A percentile compares a stretch with the other conserved stretches of the same genome.
Conservation (phyloP, 2,329 filamentous ascomycete species). For the Dothideomycetes sp. region DNA sequence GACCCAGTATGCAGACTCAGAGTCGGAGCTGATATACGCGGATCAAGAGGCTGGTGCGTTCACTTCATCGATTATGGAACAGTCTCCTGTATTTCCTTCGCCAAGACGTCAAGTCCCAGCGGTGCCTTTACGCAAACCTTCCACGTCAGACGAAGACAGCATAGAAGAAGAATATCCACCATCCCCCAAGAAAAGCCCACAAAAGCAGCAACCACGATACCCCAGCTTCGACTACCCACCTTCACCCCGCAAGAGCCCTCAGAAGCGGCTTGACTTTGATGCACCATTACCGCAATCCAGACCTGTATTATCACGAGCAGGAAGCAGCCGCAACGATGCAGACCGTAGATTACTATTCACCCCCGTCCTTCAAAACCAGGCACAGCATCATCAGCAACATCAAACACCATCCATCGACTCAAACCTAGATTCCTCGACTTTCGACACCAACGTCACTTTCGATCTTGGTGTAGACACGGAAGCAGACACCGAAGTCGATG, state of each 20-base stretch:
- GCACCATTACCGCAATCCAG: background rate
- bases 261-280: slow-evolving; percentile 9
- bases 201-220: slow-evolving; percentile 2
- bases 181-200: slow-evolving; percentile 26
- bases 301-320: slow-evolving; percentile 13
- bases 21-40: slow-evolving; percentile 25
- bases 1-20: slow-evolving; percentile 23
- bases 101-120: slow-evolving; percentile 23
- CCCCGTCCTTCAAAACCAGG: slow-evolving; percentile 9
- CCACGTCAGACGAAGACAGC: slow-evolving; percentile 21
- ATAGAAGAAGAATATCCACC: slow-evolving; percentile 28
- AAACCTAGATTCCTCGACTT: background rate
- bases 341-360: slow-evolving; percentile 19
- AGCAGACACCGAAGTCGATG: background rate
- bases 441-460: slow-evolving; percentile 1
- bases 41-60: slow-evolving; percentile 43
- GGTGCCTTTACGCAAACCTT: slow-evolving; percentile 24
- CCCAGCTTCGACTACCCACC: slow-evolving; percentile 24
- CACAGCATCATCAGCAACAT: slow-evolving; percentile 16
- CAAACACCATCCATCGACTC: slow-evolving; percentile 1
- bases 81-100: slow-evolving; percentile 21
- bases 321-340: slow-evolving; percentile 21
- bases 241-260: slow-evolving; percentile 23
- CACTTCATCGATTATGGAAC: slow-evolving; percentile 30
- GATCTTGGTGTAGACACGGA: background rate